Evolutionary conservation across 2,329 filamentous ascomycete genomes (phyloP).

Genomic region (Fusarium albidum): DNA sequence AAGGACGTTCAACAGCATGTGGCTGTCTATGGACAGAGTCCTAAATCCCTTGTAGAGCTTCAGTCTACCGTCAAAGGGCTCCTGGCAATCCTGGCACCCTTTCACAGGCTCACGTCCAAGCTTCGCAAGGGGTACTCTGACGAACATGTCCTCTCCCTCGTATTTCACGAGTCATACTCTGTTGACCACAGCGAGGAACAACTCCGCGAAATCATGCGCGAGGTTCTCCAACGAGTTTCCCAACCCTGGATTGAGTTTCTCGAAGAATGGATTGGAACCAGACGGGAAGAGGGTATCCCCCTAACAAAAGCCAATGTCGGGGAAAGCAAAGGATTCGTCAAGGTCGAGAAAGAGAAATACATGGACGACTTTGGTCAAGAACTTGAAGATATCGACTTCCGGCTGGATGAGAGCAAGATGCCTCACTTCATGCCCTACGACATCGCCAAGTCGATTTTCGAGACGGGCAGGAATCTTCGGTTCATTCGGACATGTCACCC

Average conservation of each 20-base stretch:
- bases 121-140: constrained; percentile 59
- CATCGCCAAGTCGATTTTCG: constrained; percentile 76
- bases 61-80: constrained; percentile 58
- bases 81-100: constrained; percentile 58
- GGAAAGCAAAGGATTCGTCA: constrained; percentile 66
- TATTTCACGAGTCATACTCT: constrained; percentile 69
- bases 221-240: constrained; percentile 70
- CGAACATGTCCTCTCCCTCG: constrained; percentile 66
- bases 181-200: constrained; percentile 70
- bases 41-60: constrained; percentile 61
- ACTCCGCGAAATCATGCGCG: constrained; percentile 70
- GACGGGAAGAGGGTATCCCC: constrained; percentile 62
- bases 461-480: constrained; percentile 78
- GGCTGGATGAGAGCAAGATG: constrained; percentile 70
- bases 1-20: constrained; percentile 59
- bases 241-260: constrained; percentile 73
- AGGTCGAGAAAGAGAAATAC: constrained; percentile 61
- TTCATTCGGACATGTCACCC: constrained; percentile 76
- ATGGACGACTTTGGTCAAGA: constrained; percentile 68
- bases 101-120: constrained; percentile 59
- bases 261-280: constrained; percentile 79
- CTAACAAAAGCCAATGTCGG: constrained; percentile 57
- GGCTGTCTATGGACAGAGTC: constrained; percentile 50
- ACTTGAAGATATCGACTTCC: constrained; percentile 65
- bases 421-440: constrained; percentile 77